A percentile compares a stretch with the other conserved stretches of the same genome.
Evolutionary conservation across 164 flowering plant genomes (phyloP).

Genomic region (Stephania yunnanensis): DNA sequence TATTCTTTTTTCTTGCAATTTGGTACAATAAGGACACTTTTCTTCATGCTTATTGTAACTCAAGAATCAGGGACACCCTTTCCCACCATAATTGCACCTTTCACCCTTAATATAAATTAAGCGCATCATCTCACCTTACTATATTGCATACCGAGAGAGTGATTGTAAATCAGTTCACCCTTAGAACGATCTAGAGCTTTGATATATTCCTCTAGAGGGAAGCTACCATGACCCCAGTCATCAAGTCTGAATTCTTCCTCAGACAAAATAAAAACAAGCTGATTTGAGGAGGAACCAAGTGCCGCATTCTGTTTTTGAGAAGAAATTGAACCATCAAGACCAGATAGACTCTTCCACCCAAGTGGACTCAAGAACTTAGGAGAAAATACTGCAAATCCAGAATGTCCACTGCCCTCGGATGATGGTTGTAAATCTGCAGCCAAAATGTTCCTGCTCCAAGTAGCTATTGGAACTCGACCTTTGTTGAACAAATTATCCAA

Average conservation of each 20-base stretch:
- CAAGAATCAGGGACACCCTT: background rate
- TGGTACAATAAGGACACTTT: background rate
- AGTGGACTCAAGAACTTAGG: constrained; percentile 46
- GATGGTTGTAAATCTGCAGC: constrained; percentile 45
- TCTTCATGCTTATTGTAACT: background rate
- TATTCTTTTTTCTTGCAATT: background rate
- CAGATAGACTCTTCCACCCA: constrained; percentile 50
- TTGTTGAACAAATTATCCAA: constrained; percentile 52
- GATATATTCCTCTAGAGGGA: constrained; percentile 81
- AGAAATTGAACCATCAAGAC: constrained; percentile 27
- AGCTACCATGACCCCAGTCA: constrained; percentile 88
- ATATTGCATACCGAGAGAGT: constrained; percentile 83
- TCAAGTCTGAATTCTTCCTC: constrained; percentile 58
- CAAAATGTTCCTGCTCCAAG: constrained; percentile 50
- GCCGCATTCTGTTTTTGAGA: constrained; percentile 20
- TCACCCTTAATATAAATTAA: constrained; percentile 1
- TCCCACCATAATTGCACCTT: background rate
- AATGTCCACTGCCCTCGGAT: constrained; percentile 45
- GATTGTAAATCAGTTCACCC: constrained; percentile 78
- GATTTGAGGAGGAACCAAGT: constrained; percentile 31
- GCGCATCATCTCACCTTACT: constrained; percentile 59
- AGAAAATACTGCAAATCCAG: constrained; percentile 65
- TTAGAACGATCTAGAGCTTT: constrained; percentile 85
- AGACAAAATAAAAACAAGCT: constrained; percentile 53
- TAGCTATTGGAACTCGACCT: constrained; percentile 64